These are phyloP conservation scores for Monosporascus sp. DNA, from an alignment of 2,329 filamentous ascomycete species.

Conservation along the genomic window DNA sequence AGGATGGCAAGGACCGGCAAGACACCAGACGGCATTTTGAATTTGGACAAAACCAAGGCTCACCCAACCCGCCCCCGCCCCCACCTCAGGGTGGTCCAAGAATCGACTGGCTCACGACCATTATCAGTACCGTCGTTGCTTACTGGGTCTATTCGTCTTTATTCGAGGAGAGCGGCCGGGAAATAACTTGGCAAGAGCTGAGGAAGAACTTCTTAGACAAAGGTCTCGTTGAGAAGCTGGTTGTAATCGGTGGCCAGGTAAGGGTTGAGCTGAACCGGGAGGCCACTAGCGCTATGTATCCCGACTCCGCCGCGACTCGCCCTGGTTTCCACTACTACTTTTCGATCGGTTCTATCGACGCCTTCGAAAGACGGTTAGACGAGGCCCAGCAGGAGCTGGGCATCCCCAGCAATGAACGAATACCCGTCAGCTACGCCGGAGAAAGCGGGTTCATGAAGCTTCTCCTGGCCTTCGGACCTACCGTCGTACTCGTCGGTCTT, in stretches of 20 bases:
- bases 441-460: slow-evolving; percentile 73
- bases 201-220: slow-evolving; percentile 90
- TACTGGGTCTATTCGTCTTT: slow-evolving; percentile 42
- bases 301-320: slow-evolving; percentile 64
- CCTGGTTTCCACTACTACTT: slow-evolving; percentile 83
- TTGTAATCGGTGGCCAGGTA: slow-evolving; percentile 73
- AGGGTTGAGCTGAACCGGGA: slow-evolving; percentile 76
- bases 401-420: slow-evolving; percentile 82
- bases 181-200: slow-evolving; percentile 98
- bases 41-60: slow-evolving; percentile 10
- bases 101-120: slow-evolving; percentile 37
- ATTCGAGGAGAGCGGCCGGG: slow-evolving; percentile 45
- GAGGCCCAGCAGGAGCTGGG: slow-evolving; percentile 81
- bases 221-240: slow-evolving; percentile 89
- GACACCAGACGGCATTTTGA: slow-evolving; percentile 5
- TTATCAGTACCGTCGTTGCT: slow-evolving; percentile 46
- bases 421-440: slow-evolving; percentile 82
- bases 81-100: neutral
- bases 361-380: slow-evolving; percentile 85
- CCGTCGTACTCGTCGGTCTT: slow-evolving; percentile 77
- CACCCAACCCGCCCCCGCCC: slow-evolving; percentile 10
- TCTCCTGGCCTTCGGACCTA: slow-evolving; percentile 76
- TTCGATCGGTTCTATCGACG: slow-evolving; percentile 89
- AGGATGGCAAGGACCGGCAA: slow-evolving; percentile 1
- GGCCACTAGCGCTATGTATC: slow-evolving; percentile 65